Evolutionary conservation across 2,329 filamentous ascomycete genomes (phyloP).

Genomic region (Paracamarosporium sp.): DNA sequence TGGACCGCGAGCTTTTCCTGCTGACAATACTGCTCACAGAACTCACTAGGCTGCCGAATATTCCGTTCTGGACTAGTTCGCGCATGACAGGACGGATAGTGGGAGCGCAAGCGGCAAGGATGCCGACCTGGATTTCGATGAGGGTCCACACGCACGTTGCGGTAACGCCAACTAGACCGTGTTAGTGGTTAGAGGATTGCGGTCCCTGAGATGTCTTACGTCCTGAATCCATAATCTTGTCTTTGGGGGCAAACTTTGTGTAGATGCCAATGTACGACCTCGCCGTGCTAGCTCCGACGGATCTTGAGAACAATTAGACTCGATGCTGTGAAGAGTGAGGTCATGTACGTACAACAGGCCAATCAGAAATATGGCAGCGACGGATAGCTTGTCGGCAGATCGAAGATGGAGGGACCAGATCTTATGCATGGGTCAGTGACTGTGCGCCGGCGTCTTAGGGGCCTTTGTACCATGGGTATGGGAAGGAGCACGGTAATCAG

Average conservation of each 20-base stretch:
- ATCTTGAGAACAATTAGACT: not conserved
- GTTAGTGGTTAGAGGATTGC: not conserved
- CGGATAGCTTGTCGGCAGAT: not conserved
- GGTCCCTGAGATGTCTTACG: not conserved
- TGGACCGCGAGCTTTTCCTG: not conserved
- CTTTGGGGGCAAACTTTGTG: constrained; percentile 3
- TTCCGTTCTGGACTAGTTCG: not conserved
- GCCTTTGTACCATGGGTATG: constrained; percentile 3
- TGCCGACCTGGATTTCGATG: constrained; percentile 13
- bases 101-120: constrained; percentile 11
- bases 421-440: not conserved
- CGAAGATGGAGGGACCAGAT: constrained; percentile 7
- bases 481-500: constrained; percentile 11
- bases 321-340: not conserved
- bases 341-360: constrained; percentile 7
- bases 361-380: constrained; percentile 4
- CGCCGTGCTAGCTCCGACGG: constrained; percentile 11
- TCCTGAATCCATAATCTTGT: constrained; percentile 6
- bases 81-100: constrained; percentile 11
- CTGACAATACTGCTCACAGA: not conserved
- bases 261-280: constrained; percentile 12
- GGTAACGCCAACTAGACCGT: not conserved
- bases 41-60: not conserved
- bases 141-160: constrained; percentile 11
- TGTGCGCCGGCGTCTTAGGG: not conserved